These are phyloP conservation scores for Beta lomatogona DNA, from an alignment of 179 eudicot genomes.

Conservation along the genomic window DNA sequence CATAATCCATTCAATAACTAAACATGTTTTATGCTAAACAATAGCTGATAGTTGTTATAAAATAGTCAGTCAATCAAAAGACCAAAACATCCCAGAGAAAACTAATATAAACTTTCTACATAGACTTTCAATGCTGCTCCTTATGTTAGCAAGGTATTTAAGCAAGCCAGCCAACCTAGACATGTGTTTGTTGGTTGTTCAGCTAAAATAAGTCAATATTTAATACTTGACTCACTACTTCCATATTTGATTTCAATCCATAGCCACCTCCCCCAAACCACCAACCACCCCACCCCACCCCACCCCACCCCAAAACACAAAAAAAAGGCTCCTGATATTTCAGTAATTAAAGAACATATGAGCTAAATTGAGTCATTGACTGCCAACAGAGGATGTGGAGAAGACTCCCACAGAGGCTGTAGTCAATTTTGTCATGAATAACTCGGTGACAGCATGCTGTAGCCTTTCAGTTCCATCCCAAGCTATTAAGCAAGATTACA, in stretches of 20 bases:
- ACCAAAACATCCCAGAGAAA: neutral
- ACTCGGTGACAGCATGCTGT: neutral
- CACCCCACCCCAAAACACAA: neutral
- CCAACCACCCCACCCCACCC: too few species aligned
- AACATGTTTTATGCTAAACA: neutral
- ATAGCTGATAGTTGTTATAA: neutral
- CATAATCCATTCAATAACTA: neutral
- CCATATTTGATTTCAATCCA: too few species aligned
- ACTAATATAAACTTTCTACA: neutral
- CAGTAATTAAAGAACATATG: neutral
- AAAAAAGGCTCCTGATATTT: too few species aligned
- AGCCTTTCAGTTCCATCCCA: neutral
- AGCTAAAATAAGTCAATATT: neutral
- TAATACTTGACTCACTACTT: too few species aligned
- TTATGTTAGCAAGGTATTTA: neutral
- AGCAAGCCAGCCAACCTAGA: neutral
- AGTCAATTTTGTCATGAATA: too few species aligned
- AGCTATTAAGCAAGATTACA: too few species aligned
- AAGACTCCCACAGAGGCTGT: neutral
- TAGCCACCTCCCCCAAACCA: too few species aligned
- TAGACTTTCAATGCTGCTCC: too few species aligned
- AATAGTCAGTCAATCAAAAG: neutral
- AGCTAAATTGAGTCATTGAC: neutral
- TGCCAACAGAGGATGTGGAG: neutral
- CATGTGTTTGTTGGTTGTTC: neutral